These are phyloP conservation scores for Priceomyces carsonii DNA, from an alignment of 805 yeast species.

Conservation along the genomic window DNA sequence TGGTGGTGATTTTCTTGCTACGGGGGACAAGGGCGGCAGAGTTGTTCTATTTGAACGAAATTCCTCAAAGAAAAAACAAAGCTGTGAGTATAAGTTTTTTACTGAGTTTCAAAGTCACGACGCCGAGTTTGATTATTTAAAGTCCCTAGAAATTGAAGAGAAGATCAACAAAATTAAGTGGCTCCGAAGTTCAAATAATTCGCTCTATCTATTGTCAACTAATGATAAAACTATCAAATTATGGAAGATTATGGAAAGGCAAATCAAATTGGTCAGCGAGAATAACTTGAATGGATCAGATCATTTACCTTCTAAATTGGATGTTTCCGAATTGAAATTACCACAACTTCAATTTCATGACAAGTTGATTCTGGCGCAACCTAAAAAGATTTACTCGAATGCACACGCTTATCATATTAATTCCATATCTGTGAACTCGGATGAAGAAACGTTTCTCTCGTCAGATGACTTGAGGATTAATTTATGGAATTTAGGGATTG, in stretches of 20 bases:
- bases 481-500: constrained; percentile 91
- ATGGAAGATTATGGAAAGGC: constrained; percentile 94
- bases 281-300: constrained; percentile 61
- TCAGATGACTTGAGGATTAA: constrained; percentile 95
- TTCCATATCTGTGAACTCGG: constrained; percentile 91
- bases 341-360: constrained; percentile 94
- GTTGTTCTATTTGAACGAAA: constrained; percentile 94
- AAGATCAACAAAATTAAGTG: constrained; percentile 97
- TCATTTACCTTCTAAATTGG: constrained; percentile 18
- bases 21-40: constrained; percentile 98
- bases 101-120: constrained; percentile 98
- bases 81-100: constrained; percentile 89
- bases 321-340: constrained; percentile 56
- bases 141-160: constrained; percentile 95
- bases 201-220: constrained; percentile 88
- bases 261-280: constrained; percentile 87
- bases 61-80: constrained; percentile 57
- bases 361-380: constrained; percentile 92
- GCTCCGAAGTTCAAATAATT: constrained; percentile 84
- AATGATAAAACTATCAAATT: constrained; percentile 98
- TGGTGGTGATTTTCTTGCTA: constrained; percentile 92
- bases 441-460: constrained; percentile 91
- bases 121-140: constrained; percentile 96
- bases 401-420: constrained; percentile 99
- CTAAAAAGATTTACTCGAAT: constrained; percentile 86